Evolutionary conservation across 2,329 filamentous ascomycete genomes (phyloP).

Genomic region (Gnomoniopsis smithogilvyi): DNA sequence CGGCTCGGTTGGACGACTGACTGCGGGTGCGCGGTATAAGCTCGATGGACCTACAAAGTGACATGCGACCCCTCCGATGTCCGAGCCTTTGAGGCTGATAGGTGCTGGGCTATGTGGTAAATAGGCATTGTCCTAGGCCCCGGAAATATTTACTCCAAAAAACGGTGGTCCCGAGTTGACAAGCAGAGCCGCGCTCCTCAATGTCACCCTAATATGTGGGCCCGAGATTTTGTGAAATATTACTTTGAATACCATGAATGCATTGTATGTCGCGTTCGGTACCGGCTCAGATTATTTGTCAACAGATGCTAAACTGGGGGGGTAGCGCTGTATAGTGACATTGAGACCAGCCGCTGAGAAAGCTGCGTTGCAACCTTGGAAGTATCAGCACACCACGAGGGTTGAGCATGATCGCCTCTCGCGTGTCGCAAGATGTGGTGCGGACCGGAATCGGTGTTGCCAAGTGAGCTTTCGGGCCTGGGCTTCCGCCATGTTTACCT

Average conservation of each 20-base stretch:
- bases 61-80: too few relatives aligned
- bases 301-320: background rate
- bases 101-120: too few relatives aligned
- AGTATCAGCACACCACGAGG: background rate
- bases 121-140: too few relatives aligned
- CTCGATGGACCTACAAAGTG: too few relatives aligned
- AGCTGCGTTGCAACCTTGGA: too few relatives aligned
- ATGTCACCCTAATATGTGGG: background rate
- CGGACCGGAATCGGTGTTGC: background rate
- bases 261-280: background rate
- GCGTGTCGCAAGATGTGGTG: background rate
- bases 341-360: background rate
- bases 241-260: background rate
- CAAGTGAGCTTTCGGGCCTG: background rate
- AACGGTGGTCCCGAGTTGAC: background rate
- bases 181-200: background rate
- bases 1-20: too few relatives aligned
- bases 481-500: too few relatives aligned
- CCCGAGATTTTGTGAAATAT: background rate
- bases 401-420: background rate
- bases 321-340: background rate
- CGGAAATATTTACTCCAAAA: background rate
- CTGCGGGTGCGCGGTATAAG: too few relatives aligned
- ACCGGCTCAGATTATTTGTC: background rate
- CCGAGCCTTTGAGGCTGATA: too few relatives aligned